Base-by-base conservation (phyloP, 768 basidiomycete genomes). In the Psilocybe tampanensis region DNA sequence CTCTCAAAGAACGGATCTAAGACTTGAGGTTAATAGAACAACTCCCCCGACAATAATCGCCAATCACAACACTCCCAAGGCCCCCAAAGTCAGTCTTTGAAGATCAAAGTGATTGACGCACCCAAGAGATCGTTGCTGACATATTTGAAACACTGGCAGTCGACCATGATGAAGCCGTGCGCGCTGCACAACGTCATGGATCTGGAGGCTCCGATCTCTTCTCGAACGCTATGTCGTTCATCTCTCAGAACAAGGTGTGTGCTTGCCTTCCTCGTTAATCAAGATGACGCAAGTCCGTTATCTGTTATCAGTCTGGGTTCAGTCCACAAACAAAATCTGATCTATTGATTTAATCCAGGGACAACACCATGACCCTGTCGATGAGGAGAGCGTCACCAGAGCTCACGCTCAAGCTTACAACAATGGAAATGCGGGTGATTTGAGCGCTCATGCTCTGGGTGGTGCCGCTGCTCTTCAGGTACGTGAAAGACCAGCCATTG, bases 381-480 rank as follows among this genome's bases (percentile, higher is more conserved):
- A 94, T 65, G 91, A 92, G 64, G 79, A 86, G 12, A 75, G 76
- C 17, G 84, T 90, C 24, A 77, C 79, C 34, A 62, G 74, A 18
- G 84, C 88, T 9, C 89, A 94, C 67, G 68, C 82, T 26, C 62
- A 82, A 64, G 89, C 82, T 2, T 92, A 92, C 66, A 66, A 77
- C 8, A 63, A 84, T 45, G 81, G 80, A 6, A 75, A 82, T 34
- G 76, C 81, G 0, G 66, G 75, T 21, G 72, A 68, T n/a, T 59
- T 94, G 65, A 78, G 76, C 58, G 89, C 92, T 2, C 72, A 76
- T 24, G 78, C 84, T 13, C 70, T 93, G 57, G 92, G 92, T 18
- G 80, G 87, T 56, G 92, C 92, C 22, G 92, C 92, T 18, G 92
- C 92, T 15, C 60, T 91, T 60, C 81, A 90, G 79, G 88, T 85